Base-by-base conservation (phyloP, 1,284 basidiomycete genomes). In the Pholiota adiposa region DNA sequence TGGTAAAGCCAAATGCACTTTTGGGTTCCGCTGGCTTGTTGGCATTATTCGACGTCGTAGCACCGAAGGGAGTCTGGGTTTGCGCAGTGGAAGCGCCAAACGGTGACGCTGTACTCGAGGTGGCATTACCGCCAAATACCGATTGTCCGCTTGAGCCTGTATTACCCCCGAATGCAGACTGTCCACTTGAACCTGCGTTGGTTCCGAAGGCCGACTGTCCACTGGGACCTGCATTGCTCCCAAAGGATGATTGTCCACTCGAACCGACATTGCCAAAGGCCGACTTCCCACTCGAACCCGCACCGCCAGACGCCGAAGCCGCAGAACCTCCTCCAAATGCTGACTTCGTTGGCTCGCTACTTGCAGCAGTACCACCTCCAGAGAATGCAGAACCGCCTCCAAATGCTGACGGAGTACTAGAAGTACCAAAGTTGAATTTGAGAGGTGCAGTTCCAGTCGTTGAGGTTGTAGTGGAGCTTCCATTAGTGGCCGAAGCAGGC, bases 401-500 rank as follows among this genome's bases (percentile, higher is more conserved):
- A 40, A 53, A 56, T 16, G 44, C 46, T 5, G 55, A 51, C 8
- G 55, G 29, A 14, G 27, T 43, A 4, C 6, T 12, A 33, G 31
- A 12, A 5, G 12, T 33, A 33, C 29, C 23, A 19, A 58, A 58
- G 7, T 31, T 52, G 38, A 48, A 52, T 23, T 44, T 36, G 14
- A 51, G 14, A 36, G 55, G 25, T 12, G 55, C 18, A 14, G 36
- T 12, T 11, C 36, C 36, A 21, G 18, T 29, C 19, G 34, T 36
- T 38, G 51, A 27, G 1, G 51, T 27, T 11, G 38, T 41, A 4
- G 33, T 29, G 12, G 18, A 19, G 21, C 27, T 36, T 12, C 58
- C 56, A 38, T 49, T 40, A 25, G 62, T 41, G 9, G 54, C 60
- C 5, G 64, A 55, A n/a, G 62, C 58, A 51, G 66, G 60, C 1